Conservation (phyloP, 2,329 filamentous ascomycete genomes). For the Elsinoe necatrix region DNA sequence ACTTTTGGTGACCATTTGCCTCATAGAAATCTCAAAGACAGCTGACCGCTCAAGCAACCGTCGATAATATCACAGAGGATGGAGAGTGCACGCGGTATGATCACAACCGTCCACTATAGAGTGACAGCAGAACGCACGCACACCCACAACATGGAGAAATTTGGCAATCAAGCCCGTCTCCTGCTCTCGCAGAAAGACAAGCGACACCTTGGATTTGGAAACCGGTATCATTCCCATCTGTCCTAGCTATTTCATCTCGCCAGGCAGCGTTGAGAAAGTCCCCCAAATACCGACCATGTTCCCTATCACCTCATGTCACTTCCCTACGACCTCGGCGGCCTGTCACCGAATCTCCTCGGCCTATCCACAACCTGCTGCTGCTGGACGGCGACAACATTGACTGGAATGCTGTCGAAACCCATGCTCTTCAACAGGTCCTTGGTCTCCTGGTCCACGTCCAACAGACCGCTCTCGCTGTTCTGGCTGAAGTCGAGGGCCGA, state of each 20-base stretch:
- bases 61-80: too few relatives aligned
- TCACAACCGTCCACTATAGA: not conserved
- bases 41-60: too few relatives aligned
- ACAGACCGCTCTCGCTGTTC: slow-evolving; percentile 82
- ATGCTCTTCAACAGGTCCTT: slow-evolving; percentile 99
- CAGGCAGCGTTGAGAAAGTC: slow-evolving; percentile 16
- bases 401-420: slow-evolving; percentile 94
- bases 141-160: not conserved
- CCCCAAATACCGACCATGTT: not conserved
- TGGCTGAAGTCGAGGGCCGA: slow-evolving; percentile 97
- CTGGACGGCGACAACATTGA: slow-evolving; percentile 86
- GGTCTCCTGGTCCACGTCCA: slow-evolving; percentile 94
- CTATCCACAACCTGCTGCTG: slow-evolving; percentile 84
- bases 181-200: slow-evolving; percentile 5
- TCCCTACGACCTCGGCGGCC: slow-evolving; percentile 32
- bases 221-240: slow-evolving; percentile 8
- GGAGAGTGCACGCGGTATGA: too few relatives aligned
- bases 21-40: too few relatives aligned
- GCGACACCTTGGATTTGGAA: slow-evolving; percentile 14
- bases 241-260: slow-evolving; percentile 17
- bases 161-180: slow-evolving; percentile 14
- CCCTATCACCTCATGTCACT: not conserved
- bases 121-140: slow-evolving; percentile 2
- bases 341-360: slow-evolving; percentile 67
- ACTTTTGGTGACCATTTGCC: too few relatives aligned